Percentiles rank a stretch among this genome's conserved stretches.
These are phyloP conservation scores for Aureobasidium subglaciale DNA, from an alignment of 2,329 filamentous ascomycete genomes.

Conservation along the genomic window DNA sequence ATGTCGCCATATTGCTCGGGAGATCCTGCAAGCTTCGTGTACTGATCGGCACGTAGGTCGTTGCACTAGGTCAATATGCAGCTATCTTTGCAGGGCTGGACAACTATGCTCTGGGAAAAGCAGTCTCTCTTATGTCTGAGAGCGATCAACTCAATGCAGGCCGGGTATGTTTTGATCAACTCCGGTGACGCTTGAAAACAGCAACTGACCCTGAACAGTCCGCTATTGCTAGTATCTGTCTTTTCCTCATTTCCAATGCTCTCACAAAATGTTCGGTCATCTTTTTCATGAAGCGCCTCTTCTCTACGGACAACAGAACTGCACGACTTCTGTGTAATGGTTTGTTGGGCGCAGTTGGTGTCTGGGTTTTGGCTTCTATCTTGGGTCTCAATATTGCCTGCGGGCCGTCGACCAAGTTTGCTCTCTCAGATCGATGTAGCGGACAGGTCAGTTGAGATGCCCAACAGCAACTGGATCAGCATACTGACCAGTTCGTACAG, in stretches of 20 bases:
- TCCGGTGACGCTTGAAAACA: too few species aligned
- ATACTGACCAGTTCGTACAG: constrained; percentile 7
- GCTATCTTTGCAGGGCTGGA: constrained; percentile 19
- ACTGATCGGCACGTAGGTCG: constrained; percentile 8
- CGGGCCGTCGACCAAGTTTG: not conserved
- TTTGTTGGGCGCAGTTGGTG: constrained; percentile 17
- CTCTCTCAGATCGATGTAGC: not conserved
- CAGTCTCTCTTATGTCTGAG: not conserved
- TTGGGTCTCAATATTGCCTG: constrained; percentile 14
- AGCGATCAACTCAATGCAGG: not conserved
- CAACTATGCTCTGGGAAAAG: constrained; percentile 8
- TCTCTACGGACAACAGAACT: constrained; percentile 22
- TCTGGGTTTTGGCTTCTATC: constrained; percentile 24
- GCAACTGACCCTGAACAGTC: constrained; percentile 10
- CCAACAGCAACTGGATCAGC: not conserved
- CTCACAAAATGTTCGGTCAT: constrained; percentile 27
- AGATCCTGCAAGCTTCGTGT: not conserved
- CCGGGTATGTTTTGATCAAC: not conserved
- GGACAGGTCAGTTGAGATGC: constrained; percentile 17
- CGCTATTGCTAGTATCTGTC: constrained; percentile 23
- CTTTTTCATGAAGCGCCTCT: constrained; percentile 26
- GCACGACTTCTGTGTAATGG: constrained; percentile 20
- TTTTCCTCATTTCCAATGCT: constrained; percentile 23
- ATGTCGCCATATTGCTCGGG: not conserved
- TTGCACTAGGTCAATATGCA: constrained; percentile 22